Conservation (phyloP, 2,329 filamentous ascomycete genomes). For the Cladosporium sp. region DNA sequence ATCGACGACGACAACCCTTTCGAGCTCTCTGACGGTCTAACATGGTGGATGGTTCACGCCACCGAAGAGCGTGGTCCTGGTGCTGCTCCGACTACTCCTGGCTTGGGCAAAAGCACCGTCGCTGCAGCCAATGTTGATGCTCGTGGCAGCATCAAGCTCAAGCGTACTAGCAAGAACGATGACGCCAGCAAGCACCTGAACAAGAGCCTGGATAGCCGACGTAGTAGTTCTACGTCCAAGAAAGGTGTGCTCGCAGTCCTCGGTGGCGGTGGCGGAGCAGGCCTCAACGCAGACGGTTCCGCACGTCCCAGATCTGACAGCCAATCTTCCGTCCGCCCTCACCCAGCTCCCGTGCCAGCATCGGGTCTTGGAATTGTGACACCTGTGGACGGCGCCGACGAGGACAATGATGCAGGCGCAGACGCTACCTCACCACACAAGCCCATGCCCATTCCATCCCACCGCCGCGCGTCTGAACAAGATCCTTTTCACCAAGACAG, state of each 20-base stretch:
- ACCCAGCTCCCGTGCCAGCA: background rate
- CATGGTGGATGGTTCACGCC: slow-evolving; percentile 95
- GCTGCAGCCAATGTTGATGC: slow-evolving; percentile 84
- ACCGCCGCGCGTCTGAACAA: background rate
- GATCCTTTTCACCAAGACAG: background rate
- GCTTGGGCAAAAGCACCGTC: slow-evolving; percentile 86
- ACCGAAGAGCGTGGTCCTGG: slow-evolving; percentile 74
- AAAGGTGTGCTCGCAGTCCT: slow-evolving; percentile 54
- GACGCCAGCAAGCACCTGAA: slow-evolving; percentile 54
- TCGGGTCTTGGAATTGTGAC: slow-evolving; percentile 9
- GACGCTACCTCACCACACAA: background rate
- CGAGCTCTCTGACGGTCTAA: slow-evolving; percentile 86
- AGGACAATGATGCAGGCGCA: background rate
- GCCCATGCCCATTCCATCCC: background rate
- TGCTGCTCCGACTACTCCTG: slow-evolving; percentile 79
- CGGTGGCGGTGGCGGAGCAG: background rate
- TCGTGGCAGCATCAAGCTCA: slow-evolving; percentile 59
- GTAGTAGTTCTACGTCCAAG: slow-evolving; percentile 81
- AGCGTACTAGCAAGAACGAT: slow-evolving; percentile 39
- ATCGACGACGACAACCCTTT: slow-evolving; percentile 93
- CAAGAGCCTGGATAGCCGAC: slow-evolving; percentile 84
- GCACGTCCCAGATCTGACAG: slow-evolving; percentile 20
- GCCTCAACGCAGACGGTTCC: slow-evolving; percentile 9
- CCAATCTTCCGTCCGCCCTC: slow-evolving; percentile 19
- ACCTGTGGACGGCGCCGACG: background rate